Base-by-base conservation (phyloP, 2,329 filamentous ascomycete species). In the Nothophaeocryptopus gaeumannii region DNA sequence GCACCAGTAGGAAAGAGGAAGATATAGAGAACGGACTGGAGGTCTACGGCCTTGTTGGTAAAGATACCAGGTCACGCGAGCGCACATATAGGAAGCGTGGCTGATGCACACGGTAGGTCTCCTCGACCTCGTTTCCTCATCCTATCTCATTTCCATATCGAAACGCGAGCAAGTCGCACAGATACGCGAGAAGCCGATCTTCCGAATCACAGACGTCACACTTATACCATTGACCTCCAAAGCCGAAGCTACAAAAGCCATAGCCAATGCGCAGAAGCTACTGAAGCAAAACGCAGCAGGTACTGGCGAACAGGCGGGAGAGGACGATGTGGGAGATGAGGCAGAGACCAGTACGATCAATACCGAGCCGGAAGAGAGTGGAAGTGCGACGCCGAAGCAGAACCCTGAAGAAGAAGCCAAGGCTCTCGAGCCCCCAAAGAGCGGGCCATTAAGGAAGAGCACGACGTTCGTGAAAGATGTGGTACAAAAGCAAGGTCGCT, bases 101-200 rank as follows among this genome's bases (percentile, higher is more conserved):
- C 52, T 52, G 51, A 53, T 40, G n/a, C 29, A 30, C 20, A 26
- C 35, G 29, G 48, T 42, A 97, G 92, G 93, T 15, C 74, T 99
- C 1, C 80, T 99, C 38, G 89, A 84, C 32, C 81, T 97, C 52
- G 88, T 90, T 15, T 86, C 84, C 33, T 80, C 85, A 26, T 88
- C 84, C 56, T 97, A 92, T 70, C 80, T 99, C 5, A 81, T 99
- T 50, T 86, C 89, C 9, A 95, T 99, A 62, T 90, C 86, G 15
- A 82, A 84, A 50, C 87, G 92, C 39, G 82, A 95, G 63, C 88
- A 95, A 68, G 90, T 97, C 42, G 93, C 93, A 2, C 85, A 91
- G 57, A 83, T 97, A 42, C 83, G 85, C 57, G 89, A 89, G 5
- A 84, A 81, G 47, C 85, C 91, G 0, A 76, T 97, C 47, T 99